Base-by-base conservation (phyloP, 805 yeast genomes). In the Spencermartinsiella europaea region DNA sequence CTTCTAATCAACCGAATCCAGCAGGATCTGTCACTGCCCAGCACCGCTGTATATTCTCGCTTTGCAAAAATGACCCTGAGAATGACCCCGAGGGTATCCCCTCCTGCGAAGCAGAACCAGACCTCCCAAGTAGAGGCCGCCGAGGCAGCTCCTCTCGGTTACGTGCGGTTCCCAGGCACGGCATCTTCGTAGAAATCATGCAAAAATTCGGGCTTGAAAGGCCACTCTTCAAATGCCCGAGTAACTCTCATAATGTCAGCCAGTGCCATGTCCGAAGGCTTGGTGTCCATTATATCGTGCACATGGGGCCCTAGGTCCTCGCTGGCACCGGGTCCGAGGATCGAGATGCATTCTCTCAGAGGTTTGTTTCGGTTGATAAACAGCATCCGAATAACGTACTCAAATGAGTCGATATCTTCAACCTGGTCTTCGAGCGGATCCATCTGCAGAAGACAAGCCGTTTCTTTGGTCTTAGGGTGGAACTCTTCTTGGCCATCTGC, bases 271-370 rank as follows among this genome's bases (percentile, higher is more conserved):
- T 75, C 73, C 14, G 67, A 62, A 1, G 83, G 75, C 2, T 61
- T 59, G 49, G 71, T 76, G 14, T 73, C 59, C 43, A 77, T 56
- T 1, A 82, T 42, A 0, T 66, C 69, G 12, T 48, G 42, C 1
- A 72, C 55, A 31, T 53, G 55, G 15, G 65, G 62, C 2, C 53
- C 52, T 12, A 75, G 60, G 10, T 74, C 63, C 4, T 61, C 65
- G 1, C 46, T 47, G 0, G 93, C 95, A 1, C 96, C 97, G 1
- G 95, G 90, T 0, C 95, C 95, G 7, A 91, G 64, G 17, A 76
- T 69, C 12, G 70, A 66, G 1, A 84, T 52, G 2, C 76, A 68
- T 17, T 74, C 77, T 0, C 52, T 45, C 8, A 81, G 59, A 0
- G 81, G 73, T 15, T 73, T 65, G 8, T 69, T 60, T 40, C 69